Percentiles rank a stretch among this genome's conserved stretches.
Evolutionary conservation across 2,329 filamentous ascomycete genomes (phyloP).

Genomic region (Trichoderma polysporum): DNA sequence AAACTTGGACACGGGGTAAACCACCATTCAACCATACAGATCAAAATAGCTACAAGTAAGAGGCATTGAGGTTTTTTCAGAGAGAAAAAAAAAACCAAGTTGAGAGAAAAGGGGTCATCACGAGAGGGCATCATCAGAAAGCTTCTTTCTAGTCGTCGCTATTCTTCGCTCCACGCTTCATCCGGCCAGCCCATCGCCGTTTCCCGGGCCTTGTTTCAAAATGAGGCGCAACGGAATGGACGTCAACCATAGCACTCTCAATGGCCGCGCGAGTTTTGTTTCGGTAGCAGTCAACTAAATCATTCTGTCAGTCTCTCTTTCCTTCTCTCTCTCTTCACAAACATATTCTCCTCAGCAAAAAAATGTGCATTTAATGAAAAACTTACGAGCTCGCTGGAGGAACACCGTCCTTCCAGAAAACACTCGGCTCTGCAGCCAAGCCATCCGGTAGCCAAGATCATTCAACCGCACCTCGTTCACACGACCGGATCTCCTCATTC

Average conservation of each 20-base stretch:
- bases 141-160: conserved; percentile 30
- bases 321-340: not conserved
- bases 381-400: conserved; percentile 86
- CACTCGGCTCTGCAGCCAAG: conserved; percentile 90
- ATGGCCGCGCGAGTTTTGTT: conserved; percentile 86
- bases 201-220: conserved; percentile 89
- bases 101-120: not conserved
- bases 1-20: not conserved
- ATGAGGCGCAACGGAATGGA: conserved; percentile 72
- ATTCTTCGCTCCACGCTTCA: conserved; percentile 37
- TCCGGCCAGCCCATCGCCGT: conserved; percentile 66
- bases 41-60: not conserved
- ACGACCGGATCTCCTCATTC: conserved; percentile 66
- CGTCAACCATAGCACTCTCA: conserved; percentile 73
- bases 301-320: not conserved
- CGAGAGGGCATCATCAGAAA: not conserved
- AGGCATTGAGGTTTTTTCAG: not conserved
- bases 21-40: not conserved
- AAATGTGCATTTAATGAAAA: not conserved
- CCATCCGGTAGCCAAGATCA: conserved; percentile 91
- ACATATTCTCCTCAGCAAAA: not conserved
- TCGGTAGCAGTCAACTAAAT: conserved; percentile 84
- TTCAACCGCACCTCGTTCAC: conserved; percentile 88
- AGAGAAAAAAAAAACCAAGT: not conserved
- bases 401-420: conserved; percentile 86